Conservation (phyloP, 2,329 filamentous ascomycete genomes). For the Fusarium sp. region DNA sequence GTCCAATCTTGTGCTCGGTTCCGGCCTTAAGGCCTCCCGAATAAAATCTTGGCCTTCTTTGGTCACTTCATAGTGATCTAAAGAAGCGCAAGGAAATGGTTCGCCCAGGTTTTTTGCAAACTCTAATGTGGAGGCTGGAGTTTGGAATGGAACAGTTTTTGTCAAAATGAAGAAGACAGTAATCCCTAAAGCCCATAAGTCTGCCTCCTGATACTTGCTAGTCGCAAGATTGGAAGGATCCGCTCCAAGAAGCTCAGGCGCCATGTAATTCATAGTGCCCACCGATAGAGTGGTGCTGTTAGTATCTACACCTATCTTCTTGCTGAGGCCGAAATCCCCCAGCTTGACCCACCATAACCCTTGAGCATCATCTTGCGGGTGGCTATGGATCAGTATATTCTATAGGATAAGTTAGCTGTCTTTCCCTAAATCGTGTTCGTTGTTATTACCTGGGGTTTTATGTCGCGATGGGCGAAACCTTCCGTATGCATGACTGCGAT, state of each 20-base stretch:
- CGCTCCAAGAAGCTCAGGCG: neutral
- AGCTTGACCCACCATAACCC: slow-evolving; percentile 7
- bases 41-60: neutral
- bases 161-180: slow-evolving; percentile 1
- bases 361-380: neutral
- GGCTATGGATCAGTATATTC: neutral
- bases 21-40: neutral
- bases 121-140: neutral
- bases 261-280: neutral
- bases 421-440: neutral
- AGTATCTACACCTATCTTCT: neutral
- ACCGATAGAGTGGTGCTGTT: neutral
- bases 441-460: neutral
- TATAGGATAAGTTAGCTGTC: neutral
- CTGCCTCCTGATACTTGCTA: neutral
- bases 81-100: neutral
- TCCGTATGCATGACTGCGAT: neutral
- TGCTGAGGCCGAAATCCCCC: slow-evolving; percentile 7
- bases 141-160: neutral
- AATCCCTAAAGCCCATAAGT: neutral
- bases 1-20: neutral
- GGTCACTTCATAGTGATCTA: neutral
- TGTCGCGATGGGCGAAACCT: neutral
- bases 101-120: neutral
- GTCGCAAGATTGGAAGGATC: accelerated